Evolutionary conservation across 345 rosid species (phyloP), one percentile per base, ranked within the genome.

Genomic region (Reutealis trisperma): DNA sequence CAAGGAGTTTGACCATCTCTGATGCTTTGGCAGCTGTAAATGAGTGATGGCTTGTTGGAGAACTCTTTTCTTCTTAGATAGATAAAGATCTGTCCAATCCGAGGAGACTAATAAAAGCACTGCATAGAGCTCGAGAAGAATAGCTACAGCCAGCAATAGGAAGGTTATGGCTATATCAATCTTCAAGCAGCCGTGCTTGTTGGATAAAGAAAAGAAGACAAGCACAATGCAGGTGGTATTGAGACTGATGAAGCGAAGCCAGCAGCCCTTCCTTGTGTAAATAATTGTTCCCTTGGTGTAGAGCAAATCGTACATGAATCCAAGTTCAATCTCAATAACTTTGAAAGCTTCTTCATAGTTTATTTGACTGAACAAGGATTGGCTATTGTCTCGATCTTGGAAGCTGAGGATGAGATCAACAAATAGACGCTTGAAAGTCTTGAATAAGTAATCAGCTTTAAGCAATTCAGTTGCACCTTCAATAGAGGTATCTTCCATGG

Each of bases 241-340:
- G 19, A 80, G 62, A 44, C 47, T 75, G 70, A 84, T 61, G 59
- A 42, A 15, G 8, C 90, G 84, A 59, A 82, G 78, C 70, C 19
- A n/a, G 32, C 42, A 52, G 49, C 88, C 86, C 9, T 3, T 34
- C 27, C 9, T 1, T 37, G 75, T 37, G 37, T 70, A 76, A 3
- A 81, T 68, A 37, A 89, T 34, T 1, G 67, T 58, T 13, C 81
- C 85, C 80, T 90, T 90, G 74, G 89, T 90, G 79, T 83, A 85
- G 21, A 87, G 73, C 73, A 70, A 32, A 59, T 87, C 91, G 42
- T 74, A 84, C 66, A 80, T 73, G 67, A 86, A 75, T 7, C 80
- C 82, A 10, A 81, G 79, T 44, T 81, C 88, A 41, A 81, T 77
- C 37, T 74, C 84, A 2, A 83, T 66, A 24, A 86, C 79, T 13